Conservation (phyloP, 1,284 basidiomycete species). For the Cutaneotrichosporon sp. region DNA sequence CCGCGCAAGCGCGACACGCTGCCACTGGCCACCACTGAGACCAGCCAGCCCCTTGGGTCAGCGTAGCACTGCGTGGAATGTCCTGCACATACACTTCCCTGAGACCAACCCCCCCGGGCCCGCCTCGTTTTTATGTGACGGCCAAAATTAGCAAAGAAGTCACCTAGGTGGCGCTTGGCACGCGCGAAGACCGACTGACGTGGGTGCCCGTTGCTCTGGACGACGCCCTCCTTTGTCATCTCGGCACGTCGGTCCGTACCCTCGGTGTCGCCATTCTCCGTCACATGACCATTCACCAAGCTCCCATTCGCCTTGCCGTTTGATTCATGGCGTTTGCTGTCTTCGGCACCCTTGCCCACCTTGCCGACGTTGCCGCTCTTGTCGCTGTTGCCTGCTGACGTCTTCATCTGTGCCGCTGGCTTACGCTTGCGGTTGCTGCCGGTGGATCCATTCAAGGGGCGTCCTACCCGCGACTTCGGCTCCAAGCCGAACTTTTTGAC, state of each 20-base stretch:
- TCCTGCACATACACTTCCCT: neutral
- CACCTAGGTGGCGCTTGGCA: no score
- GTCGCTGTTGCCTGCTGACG: neutral
- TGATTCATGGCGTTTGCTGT: no score
- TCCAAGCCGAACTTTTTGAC: slow-evolving; percentile 26
- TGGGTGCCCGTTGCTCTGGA: no score
- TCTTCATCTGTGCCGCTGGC: no score
- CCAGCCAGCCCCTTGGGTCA: slow-evolving; percentile 35
- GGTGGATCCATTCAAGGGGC: neutral
- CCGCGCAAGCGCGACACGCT: slow-evolving; percentile 74
- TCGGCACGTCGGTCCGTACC: neutral
- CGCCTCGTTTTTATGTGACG: no score
- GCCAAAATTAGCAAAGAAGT: neutral
- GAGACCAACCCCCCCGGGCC: no score
- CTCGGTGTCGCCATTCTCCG: neutral
- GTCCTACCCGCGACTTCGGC: neutral
- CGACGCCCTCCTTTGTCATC: neutral
- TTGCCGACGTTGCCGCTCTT: no score
- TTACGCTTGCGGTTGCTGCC: neutral
- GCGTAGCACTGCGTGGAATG: neutral
- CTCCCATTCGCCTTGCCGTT: neutral
- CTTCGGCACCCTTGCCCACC: no score
- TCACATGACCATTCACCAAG: neutral
- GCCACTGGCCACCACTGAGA: slow-evolving; percentile 62
- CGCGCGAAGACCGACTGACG: no score